Conservation (phyloP, 345 rosid genomes). For the Lumnitzera littorea region DNA sequence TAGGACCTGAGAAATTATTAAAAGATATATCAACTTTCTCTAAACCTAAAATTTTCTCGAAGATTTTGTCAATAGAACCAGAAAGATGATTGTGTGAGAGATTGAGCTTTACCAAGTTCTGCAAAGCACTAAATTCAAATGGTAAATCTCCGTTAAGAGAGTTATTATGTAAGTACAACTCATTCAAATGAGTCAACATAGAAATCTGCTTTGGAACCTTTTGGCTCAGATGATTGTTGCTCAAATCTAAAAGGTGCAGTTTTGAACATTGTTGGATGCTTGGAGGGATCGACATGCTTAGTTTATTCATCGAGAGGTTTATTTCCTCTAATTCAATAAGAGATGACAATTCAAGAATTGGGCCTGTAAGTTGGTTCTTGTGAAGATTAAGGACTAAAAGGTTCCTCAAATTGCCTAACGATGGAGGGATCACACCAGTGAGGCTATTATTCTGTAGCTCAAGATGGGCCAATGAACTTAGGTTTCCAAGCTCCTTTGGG, state of each 20-base stretch:
- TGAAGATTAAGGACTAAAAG: too few species aligned
- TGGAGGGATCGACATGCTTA: neutral
- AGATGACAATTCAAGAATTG: neutral
- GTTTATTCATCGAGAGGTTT: neutral
- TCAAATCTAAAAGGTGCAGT: constrained; percentile 22
- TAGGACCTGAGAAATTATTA: constrained; percentile 19
- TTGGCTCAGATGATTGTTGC: constrained; percentile 19
- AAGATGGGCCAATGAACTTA: too few species aligned
- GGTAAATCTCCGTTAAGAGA: constrained; percentile 21
- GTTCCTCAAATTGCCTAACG: too few species aligned
- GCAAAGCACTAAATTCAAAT: neutral
- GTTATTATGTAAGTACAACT: constrained; percentile 12
- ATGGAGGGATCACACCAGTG: too few species aligned
- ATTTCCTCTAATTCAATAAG: neutral
- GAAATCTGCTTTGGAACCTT: constrained; percentile 15
- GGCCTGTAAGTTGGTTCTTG: too few species aligned
- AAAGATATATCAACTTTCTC: constrained; percentile 17
- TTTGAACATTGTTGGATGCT: constrained; percentile 1
- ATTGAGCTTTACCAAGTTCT: constrained; percentile 11
- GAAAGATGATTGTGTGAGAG: constrained; percentile 25
- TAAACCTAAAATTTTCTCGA: constrained; percentile 2
- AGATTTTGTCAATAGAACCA: constrained; percentile 13
- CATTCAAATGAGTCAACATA: neutral
- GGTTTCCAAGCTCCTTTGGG: too few species aligned
- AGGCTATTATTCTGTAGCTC: too few species aligned